Evolutionary conservation across 2,329 filamentous ascomycete species (phyloP).

Genomic region (Thielaviopsis populi): DNA sequence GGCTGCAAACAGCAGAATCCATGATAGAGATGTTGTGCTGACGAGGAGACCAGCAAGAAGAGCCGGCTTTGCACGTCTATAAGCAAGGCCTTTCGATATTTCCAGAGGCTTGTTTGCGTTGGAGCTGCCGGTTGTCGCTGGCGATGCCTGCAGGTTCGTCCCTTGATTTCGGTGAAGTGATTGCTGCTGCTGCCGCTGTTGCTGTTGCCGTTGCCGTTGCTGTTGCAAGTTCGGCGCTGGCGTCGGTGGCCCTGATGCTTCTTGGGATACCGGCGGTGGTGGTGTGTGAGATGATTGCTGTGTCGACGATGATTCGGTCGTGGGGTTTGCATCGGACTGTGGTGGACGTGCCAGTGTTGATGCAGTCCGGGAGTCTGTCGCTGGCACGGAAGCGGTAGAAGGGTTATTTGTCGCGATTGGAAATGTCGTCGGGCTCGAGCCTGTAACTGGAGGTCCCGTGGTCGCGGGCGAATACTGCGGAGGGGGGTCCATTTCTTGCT

Average conservation of each 20-base stretch:
- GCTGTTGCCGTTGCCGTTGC: not conserved
- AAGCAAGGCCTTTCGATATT: constrained; percentile 1
- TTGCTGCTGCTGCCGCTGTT: not conserved
- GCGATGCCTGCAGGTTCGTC: not conserved
- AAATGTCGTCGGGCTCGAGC: not conserved
- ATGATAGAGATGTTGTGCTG: constrained; percentile 13
- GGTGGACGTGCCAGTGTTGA: not conserved
- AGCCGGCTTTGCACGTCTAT: constrained; percentile 13
- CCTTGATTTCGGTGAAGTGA: too few relatives aligned
- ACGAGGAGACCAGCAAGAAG: constrained; percentile 9
- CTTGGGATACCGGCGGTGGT: not conserved
- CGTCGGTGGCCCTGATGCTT: not conserved
- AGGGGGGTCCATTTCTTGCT: constrained; percentile 9
- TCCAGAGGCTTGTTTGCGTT: not conserved
- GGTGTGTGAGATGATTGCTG: not conserved
- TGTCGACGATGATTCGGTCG: not conserved
- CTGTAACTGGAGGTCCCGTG: not conserved
- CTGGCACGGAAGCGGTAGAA: not conserved
- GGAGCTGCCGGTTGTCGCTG: not conserved
- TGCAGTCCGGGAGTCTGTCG: not conserved
- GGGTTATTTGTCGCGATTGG: not conserved
- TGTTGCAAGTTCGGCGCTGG: not conserved
- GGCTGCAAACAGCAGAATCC: constrained; percentile 12
- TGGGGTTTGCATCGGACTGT: not conserved
- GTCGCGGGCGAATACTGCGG: constrained; percentile 12